phyloP scores from a whole-genome alignment of 352 stramenopile species.

The Globisporangium barbulae region DNA sequence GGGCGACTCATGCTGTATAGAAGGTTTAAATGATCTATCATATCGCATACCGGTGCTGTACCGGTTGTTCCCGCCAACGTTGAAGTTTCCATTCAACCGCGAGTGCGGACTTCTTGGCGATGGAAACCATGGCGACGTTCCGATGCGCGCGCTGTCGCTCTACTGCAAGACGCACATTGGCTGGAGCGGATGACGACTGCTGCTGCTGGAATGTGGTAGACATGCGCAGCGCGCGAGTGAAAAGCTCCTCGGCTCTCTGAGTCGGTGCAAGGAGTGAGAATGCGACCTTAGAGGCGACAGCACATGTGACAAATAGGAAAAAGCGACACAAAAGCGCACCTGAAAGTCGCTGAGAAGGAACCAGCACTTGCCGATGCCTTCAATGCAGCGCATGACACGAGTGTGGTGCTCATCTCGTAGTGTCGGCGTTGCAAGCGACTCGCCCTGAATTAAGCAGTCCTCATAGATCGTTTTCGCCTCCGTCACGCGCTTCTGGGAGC shows the following conservation, averaged over 20 bases:
- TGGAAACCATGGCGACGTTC: constrained; percentile 59
- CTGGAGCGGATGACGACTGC: neutral
- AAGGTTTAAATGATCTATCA: neutral
- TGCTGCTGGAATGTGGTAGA: neutral
- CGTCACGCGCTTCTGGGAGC: constrained; percentile 33
- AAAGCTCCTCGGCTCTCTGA: constrained; percentile 41
- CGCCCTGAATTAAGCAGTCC: constrained; percentile 28
- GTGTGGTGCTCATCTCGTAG: constrained; percentile 13
- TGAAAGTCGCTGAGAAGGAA: constrained; percentile 55
- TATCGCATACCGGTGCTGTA: neutral
- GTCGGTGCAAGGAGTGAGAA: neutral
- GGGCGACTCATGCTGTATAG: neutral
- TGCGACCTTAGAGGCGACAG: neutral
- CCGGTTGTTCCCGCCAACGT: neutral
- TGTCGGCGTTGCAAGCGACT: constrained; percentile 16
- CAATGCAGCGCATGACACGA: constrained; percentile 29
- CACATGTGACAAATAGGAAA: neutral
- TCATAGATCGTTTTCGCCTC: constrained; percentile 35
- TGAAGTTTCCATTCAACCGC: constrained; percentile 19
- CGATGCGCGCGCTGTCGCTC: constrained; percentile 43
- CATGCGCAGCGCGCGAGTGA: constrained; percentile 31
- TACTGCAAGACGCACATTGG: neutral
- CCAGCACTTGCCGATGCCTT: constrained; percentile 50
- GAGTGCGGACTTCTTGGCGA: constrained; percentile 24
- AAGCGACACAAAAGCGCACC: constrained; percentile 17